These are phyloP conservation scores for Zymoseptoria ardabiliae DNA, from an alignment of 2,329 filamentous ascomycete genomes.

Conservation along the genomic window DNA sequence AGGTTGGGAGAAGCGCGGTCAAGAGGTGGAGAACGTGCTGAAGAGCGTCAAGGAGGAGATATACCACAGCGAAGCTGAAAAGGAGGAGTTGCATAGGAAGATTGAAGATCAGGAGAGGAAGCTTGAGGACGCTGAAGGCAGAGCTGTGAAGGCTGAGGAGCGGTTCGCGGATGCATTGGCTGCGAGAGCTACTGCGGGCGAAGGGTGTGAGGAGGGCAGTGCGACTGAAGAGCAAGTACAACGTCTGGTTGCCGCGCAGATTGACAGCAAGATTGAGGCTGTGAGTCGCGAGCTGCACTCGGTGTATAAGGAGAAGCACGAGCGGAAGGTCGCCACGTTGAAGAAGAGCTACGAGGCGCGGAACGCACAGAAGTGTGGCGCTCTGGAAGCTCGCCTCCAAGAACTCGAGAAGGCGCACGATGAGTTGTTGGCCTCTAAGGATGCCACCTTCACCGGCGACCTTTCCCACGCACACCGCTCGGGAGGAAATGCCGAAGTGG, in stretches of 20 bases:
- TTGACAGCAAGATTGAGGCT: conserved; percentile 80
- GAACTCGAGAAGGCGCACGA: conserved; percentile 68
- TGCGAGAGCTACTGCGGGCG: conserved; percentile 20
- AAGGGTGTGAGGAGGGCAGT: conserved; percentile 16
- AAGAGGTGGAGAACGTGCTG: conserved; percentile 78
- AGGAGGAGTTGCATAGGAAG: conserved; percentile 68
- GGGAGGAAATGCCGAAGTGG: conserved; percentile 13
- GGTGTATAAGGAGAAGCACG: conserved; percentile 94
- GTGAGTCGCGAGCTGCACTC: conserved; percentile 73
- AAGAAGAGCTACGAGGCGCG: conserved; percentile 75
- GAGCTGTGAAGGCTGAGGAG: conserved; percentile 61
- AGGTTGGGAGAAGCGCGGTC: conserved; percentile 74
- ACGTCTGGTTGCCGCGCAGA: conserved; percentile 51
- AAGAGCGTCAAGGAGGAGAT: conserved; percentile 77
- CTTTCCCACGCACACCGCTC: conserved; percentile 16
- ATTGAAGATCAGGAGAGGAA: conserved; percentile 71
- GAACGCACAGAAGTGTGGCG: conserved; percentile 79
- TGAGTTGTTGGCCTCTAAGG: conserved; percentile 57
- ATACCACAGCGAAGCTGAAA: conserved; percentile 67
- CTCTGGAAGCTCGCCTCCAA: conserved; percentile 65
- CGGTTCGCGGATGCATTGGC: conserved; percentile 56
- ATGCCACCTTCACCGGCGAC: conserved; percentile 57
- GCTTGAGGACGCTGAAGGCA: conserved; percentile 64
- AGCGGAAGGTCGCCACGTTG: conserved; percentile 86
- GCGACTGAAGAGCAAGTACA: conserved; percentile 39